phyloP scores from a whole-genome alignment of 495 filamentous ascomycete genomes.

The Penicillium nucicola region DNA sequence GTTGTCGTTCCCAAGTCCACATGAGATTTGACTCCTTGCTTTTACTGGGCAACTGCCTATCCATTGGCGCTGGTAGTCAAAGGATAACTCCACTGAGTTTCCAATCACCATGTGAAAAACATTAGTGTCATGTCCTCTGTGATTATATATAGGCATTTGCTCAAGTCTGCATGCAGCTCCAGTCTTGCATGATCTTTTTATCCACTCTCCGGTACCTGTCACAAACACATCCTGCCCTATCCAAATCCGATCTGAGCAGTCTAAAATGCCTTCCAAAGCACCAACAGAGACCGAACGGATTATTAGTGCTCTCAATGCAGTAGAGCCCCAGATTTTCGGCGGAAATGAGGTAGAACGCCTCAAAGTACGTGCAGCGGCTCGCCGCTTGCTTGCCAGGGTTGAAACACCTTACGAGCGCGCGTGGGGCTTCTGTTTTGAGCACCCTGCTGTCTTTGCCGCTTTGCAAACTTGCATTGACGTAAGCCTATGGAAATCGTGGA shows the following conservation, averaged over 20 bases:
- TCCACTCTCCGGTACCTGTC: too few relatives aligned
- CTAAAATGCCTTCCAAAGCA: background rate
- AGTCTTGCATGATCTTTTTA: too few relatives aligned
- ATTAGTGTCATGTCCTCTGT: too few relatives aligned
- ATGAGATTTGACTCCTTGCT: background rate
- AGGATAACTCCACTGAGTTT: too few relatives aligned
- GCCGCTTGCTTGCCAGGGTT: conserved; percentile 23
- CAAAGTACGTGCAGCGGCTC: conserved; percentile 23
- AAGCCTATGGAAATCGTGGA: conserved; percentile 27
- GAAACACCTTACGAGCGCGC: conserved; percentile 28
- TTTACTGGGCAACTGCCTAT: too few relatives aligned
- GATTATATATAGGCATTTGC: too few relatives aligned
- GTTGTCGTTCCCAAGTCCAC: background rate
- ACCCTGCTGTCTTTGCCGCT: conserved; percentile 26
- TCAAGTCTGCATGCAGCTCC: too few relatives aligned
- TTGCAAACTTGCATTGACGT: conserved; percentile 29
- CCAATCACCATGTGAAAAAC: too few relatives aligned
- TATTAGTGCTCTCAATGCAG: conserved; percentile 19
- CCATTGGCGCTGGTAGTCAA: too few relatives aligned
- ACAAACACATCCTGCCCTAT: too few relatives aligned
- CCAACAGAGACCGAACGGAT: conserved; percentile 11
- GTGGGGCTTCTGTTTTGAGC: conserved; percentile 30
- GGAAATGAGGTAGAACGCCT: conserved; percentile 26
- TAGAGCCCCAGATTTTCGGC: conserved; percentile 16
- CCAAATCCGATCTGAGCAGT: background rate